Evolutionary conservation across 1,284 basidiomycete species (phyloP).

Genomic region (Pholiota adiposa): DNA sequence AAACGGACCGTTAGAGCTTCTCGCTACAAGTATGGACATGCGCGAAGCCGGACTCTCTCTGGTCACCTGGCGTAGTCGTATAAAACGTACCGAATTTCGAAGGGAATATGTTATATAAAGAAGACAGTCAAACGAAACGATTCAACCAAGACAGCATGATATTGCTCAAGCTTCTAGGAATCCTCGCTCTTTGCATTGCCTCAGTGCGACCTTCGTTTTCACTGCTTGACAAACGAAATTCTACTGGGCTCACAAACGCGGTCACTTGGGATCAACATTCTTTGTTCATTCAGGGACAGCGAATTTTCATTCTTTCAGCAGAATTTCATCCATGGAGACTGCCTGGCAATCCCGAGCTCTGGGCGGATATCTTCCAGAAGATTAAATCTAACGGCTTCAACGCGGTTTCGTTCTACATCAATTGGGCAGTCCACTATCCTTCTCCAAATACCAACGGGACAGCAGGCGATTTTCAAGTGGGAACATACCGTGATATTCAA

Average conservation of each 20-base stretch:
- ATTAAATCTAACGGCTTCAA: constrained; percentile 64
- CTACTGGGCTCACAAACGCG: constrained; percentile 49
- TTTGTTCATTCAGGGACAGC: constrained; percentile 51
- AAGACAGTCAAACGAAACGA: not conserved
- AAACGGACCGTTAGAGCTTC: not conserved
- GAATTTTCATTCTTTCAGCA: constrained; percentile 53
- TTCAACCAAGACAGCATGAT: not conserved
- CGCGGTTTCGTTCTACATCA: constrained; percentile 55
- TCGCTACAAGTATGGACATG: not conserved
- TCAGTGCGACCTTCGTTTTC: constrained; percentile 9
- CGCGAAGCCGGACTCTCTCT: not conserved
- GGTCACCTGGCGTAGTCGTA: constrained; percentile 5
- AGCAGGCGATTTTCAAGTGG: constrained; percentile 50
- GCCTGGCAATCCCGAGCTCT: constrained; percentile 51
- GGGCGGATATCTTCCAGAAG: constrained; percentile 63
- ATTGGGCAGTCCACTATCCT: constrained; percentile 53
- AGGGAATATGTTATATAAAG: not conserved
- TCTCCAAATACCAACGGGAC: constrained; percentile 49
- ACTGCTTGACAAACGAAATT: constrained; percentile 28
- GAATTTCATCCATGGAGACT: constrained; percentile 54
- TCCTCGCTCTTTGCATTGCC: constrained; percentile 13
- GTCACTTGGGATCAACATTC: constrained; percentile 60
- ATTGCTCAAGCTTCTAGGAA: constrained; percentile 7
- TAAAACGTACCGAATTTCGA: not conserved
- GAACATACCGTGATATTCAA: constrained; percentile 56